Percentiles rank a stretch among this genome's conserved stretches.
Conservation (phyloP, 805 yeast genomes). For the Ogataea allantospora region DNA sequence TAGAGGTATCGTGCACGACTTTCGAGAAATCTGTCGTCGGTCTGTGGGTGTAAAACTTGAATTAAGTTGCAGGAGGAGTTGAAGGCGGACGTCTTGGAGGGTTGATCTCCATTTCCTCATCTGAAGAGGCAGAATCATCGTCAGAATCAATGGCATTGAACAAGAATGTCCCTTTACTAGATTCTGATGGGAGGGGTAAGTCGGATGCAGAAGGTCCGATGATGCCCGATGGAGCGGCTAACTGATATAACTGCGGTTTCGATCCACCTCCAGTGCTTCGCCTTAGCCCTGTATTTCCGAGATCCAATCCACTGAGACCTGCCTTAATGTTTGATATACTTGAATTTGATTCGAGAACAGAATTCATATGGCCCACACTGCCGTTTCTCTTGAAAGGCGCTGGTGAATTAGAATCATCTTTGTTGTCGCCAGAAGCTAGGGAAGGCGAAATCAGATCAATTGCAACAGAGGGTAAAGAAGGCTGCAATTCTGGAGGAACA, state of each 20-base stretch:
- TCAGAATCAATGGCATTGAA: slow-evolving; percentile 36
- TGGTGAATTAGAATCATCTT: slow-evolving; percentile 6
- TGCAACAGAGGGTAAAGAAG: neutral
- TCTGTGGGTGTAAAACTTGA: slow-evolving; percentile 1
- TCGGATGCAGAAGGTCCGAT: slow-evolving; percentile 7
- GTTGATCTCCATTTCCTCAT: slow-evolving; percentile 28
- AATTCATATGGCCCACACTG: slow-evolving; percentile 21
- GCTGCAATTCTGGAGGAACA: slow-evolving; percentile 2
- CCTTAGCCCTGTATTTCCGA: slow-evolving; percentile 29
- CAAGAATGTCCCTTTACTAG: slow-evolving; percentile 32
- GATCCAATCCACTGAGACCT: slow-evolving; percentile 33
- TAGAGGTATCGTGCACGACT: too few relatives aligned
- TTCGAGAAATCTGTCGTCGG: too few relatives aligned
- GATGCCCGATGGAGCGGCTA: slow-evolving; percentile 33
- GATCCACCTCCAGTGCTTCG: slow-evolving; percentile 32
- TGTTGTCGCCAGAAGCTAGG: slow-evolving; percentile 6
- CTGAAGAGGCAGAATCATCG: slow-evolving; percentile 27
- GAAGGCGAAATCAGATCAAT: neutral
- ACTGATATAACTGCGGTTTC: slow-evolving; percentile 29
- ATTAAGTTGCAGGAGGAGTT: slow-evolving; percentile 8
- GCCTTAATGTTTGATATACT: slow-evolving; percentile 31
- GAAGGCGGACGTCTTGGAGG: slow-evolving; percentile 16
- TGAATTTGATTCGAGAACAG: slow-evolving; percentile 10
- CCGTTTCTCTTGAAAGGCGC: slow-evolving; percentile 15
- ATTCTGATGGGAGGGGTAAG: slow-evolving; percentile 7